Evolutionary conservation across 176 grass and related monocot genomes (phyloP), one percentile per base, ranked within the genome.

Genomic region (Aegilops speltoides): DNA sequence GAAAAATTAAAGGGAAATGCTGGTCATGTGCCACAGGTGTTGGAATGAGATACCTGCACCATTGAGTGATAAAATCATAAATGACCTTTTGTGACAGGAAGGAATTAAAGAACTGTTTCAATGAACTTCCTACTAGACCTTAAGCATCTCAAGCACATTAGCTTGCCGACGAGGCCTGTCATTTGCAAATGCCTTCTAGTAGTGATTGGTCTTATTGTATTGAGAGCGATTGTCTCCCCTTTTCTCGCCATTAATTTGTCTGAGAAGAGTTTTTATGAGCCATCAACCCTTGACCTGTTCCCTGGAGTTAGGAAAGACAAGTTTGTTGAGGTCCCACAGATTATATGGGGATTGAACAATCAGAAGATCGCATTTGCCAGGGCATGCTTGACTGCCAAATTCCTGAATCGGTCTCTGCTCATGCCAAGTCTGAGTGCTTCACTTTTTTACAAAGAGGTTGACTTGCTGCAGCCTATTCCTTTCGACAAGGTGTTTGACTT

Each of bases 301-400:
- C 79, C 78, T 90, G 69, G 87, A 77, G 79, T 91, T 61, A 96
- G 90, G 61, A 86, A 64, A 89, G 87, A 89, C 45, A 99, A 93
- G 84, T 99, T 96, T 83, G 64, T 99, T 40, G 89, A 90, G 88
- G 90, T 94, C 31, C 97, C 97, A 61, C 97, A 99, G 86, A 96
- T 99, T 87, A 86, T 99, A 89, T 99, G 97, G 97, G 97, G 97
- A 59, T 89, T 99, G 82, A 99, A 99, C 88, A 99, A 94, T 77
- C 97, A 99, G 64, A 99, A 99, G 90, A 99, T 96, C 52, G 97
- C 97, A 25, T 83, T 99, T 23, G 94, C 97, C 48, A 94, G 97
- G 54, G 87, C 94, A 56, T 94, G 92, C 74, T 90, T 99, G 84
- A 99, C 97, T 8, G 94, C 97, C 1, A 94, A 87, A 62, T 94